Evolutionary conservation across 345 rosid species (phyloP).

Genomic region (Psidium friedrichsthalianum): DNA sequence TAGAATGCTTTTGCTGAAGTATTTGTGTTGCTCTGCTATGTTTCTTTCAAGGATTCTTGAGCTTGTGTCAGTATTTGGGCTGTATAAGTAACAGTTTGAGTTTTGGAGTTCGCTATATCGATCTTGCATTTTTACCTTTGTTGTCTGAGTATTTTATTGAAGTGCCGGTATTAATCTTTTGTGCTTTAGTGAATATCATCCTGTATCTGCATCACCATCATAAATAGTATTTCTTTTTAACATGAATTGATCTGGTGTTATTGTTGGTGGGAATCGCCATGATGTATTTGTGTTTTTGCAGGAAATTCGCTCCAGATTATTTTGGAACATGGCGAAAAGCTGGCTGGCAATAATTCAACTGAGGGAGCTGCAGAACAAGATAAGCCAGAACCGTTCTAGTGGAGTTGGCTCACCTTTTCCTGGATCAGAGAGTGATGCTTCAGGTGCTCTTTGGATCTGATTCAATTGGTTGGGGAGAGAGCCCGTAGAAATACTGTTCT

Average conservation of each 20-base stretch:
- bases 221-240: background rate
- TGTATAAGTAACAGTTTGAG: background rate
- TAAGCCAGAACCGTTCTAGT: slow-evolving; percentile 52
- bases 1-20: background rate
- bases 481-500: slow-evolving; percentile 80
- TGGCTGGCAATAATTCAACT: slow-evolving; percentile 82
- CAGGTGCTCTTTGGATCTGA: slow-evolving; percentile 85
- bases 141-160: background rate
- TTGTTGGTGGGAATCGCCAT: background rate
- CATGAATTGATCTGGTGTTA: background rate
- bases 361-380: slow-evolving; percentile 64
- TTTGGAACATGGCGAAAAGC: slow-evolving; percentile 94
- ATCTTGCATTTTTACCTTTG: background rate
- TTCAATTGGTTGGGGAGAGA: slow-evolving; percentile 84
- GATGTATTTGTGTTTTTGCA: slow-evolving; percentile 16
- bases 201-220: background rate
- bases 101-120: background rate
- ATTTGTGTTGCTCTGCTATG: background rate
- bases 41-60: background rate
- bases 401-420: slow-evolving; percentile 24
- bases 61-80: background rate
- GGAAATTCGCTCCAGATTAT: slow-evolving; percentile 68
- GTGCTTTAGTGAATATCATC: background rate
- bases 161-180: background rate
- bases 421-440: slow-evolving; percentile 37